phyloP scores from a whole-genome alignment of 345 rosid species.

The Eucalyptus dawsonii region DNA sequence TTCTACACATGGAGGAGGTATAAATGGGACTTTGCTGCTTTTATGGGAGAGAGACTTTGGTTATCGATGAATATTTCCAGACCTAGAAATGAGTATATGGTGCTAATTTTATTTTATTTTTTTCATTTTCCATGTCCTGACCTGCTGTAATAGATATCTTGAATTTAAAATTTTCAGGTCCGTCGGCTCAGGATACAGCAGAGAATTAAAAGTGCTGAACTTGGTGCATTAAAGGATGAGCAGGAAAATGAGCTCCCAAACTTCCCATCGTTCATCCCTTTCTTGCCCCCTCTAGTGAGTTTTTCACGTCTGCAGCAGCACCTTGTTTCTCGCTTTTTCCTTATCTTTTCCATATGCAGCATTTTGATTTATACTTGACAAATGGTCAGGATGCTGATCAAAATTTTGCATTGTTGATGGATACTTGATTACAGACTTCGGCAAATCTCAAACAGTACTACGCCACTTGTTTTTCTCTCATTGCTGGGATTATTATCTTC shows the following conservation, averaged over 20 bases:
- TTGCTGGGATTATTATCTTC: slow-evolving; percentile 74
- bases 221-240: slow-evolving; percentile 39
- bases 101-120: background rate
- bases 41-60: background rate
- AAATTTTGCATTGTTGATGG: background rate
- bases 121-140: background rate
- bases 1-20: slow-evolving; percentile 96
- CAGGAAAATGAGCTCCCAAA: slow-evolving; percentile 76
- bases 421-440: slow-evolving; percentile 41
- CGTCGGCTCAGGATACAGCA: slow-evolving; percentile 93
- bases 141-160: background rate
- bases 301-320: background rate
- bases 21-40: background rate
- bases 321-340: background rate
- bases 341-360: background rate
- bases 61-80: background rate
- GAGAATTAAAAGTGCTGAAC: slow-evolving; percentile 65
- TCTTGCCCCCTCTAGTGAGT: slow-evolving; percentile 88
- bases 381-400: background rate
- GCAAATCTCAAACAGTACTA: slow-evolving; percentile 73
- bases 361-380: background rate
- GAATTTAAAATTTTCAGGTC: slow-evolving; percentile 23
- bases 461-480: slow-evolving; percentile 82
- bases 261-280: slow-evolving; percentile 95
- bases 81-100: background rate